Conservation (phyloP, 306 rosid species). For the Abrus pulchellus region DNA sequence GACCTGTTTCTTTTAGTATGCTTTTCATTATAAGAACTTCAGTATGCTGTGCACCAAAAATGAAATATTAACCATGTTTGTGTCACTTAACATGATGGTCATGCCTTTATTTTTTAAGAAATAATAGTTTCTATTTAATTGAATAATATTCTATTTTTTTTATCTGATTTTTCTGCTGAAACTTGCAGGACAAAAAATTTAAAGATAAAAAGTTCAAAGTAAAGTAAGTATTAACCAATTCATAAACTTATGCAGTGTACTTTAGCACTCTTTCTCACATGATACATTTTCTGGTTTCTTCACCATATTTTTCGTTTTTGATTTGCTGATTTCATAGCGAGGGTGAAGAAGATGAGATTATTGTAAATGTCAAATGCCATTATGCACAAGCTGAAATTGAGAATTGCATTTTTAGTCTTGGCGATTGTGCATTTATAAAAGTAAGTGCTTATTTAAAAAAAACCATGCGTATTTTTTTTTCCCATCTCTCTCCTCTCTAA, state of each 20-base stretch:
- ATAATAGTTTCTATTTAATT: conserved; percentile 29
- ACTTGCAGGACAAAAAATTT: conserved; percentile 68
- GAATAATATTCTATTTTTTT: conserved; percentile 15
- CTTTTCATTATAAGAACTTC: conserved; percentile 21
- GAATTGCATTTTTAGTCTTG: conserved; percentile 69
- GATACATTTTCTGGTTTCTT: conserved; percentile 39
- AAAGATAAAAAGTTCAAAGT: conserved; percentile 50
- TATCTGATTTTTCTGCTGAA: conserved; percentile 47
- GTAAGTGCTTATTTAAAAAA: conserved; percentile 55
- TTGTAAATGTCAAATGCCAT: conserved; percentile 81
- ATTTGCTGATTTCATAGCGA: conserved; percentile 60
- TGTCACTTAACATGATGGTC: conserved; percentile 31
- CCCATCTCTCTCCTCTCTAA: conserved; percentile 21
- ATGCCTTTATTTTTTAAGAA: conserved; percentile 3
- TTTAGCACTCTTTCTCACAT: conserved; percentile 16
- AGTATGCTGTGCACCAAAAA: neutral
- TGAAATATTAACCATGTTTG: neutral
- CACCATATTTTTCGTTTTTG: conserved; percentile 5
- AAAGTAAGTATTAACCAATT: conserved; percentile 65
- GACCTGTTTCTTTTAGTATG: conserved; percentile 36
- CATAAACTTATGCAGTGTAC: neutral
- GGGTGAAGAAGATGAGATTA: conserved; percentile 78
- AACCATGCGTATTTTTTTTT: conserved; percentile 8
- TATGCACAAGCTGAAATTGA: conserved; percentile 74
- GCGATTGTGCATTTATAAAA: conserved; percentile 84